Evolutionary conservation across 2,329 filamentous ascomycete species (phyloP).

Genomic region (Scedosporium minutisporum): DNA sequence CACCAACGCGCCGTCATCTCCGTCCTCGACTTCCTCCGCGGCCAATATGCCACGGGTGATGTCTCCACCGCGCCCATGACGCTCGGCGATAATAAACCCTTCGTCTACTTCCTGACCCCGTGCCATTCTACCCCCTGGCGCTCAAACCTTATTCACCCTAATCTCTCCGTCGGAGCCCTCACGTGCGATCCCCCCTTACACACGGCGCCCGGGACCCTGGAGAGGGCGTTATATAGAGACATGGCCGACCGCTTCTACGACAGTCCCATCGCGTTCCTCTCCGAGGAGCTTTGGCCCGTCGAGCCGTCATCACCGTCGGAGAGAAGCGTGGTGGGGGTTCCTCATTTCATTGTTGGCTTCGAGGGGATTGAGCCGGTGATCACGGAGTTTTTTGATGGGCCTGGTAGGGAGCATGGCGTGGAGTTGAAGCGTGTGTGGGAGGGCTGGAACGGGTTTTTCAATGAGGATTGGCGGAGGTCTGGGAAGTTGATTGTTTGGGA

Average conservation of each 20-base stretch:
- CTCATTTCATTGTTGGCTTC: slow-evolving; percentile 52
- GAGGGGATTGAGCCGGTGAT: slow-evolving; percentile 44
- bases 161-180: slow-evolving; percentile 70
- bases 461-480: slow-evolving; percentile 48
- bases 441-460: slow-evolving; percentile 51
- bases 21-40: slow-evolving; percentile 67
- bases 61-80: slow-evolving; percentile 17
- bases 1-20: slow-evolving; percentile 75
- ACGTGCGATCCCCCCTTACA: slow-evolving; percentile 83
- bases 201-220: slow-evolving; percentile 43
- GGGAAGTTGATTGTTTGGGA: slow-evolving; percentile 54
- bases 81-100: slow-evolving; percentile 34
- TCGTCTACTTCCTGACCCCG: slow-evolving; percentile 80
- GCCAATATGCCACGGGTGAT: slow-evolving; percentile 41
- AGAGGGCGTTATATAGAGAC: slow-evolving; percentile 65
- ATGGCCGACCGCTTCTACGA: slow-evolving; percentile 90
- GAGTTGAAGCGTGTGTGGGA: slow-evolving; percentile 41
- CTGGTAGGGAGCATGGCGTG: slow-evolving; percentile 31
- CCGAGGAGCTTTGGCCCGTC: slow-evolving; percentile 34
- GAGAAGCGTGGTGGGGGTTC: slow-evolving; percentile 24
- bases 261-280: slow-evolving; percentile 46
- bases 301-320: not conserved
- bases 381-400: slow-evolving; percentile 31
- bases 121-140: slow-evolving; percentile 97
- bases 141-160: slow-evolving; percentile 68